Evolutionary conservation across 768 basidiomycete genomes (phyloP).

Genomic region (Asterophora parasitica): DNA sequence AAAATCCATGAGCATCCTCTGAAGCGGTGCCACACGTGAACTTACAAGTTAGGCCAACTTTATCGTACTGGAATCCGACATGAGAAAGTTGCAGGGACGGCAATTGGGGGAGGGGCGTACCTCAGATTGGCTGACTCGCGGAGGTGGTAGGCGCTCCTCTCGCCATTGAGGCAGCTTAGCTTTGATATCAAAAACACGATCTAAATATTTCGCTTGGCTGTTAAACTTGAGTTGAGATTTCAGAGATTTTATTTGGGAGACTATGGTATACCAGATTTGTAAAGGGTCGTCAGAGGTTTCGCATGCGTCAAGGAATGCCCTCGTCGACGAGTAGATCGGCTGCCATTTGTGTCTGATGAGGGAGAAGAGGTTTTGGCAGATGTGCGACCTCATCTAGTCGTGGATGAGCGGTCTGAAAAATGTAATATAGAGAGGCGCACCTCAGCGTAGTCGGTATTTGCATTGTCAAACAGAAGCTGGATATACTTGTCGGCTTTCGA

Average conservation of each 20-base stretch:
- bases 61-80: constrained; percentile 60
- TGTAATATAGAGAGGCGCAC: constrained; percentile 31
- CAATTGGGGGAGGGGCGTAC: constrained; percentile 26
- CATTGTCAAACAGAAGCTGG: constrained; percentile 66
- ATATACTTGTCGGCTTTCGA: constrained; percentile 65
- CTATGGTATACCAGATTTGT: constrained; percentile 43
- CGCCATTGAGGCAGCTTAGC: constrained; percentile 63
- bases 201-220: constrained; percentile 53
- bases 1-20: constrained; percentile 15
- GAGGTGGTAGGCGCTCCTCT: constrained; percentile 75
- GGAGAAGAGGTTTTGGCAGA: constrained; percentile 60
- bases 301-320: constrained; percentile 55
- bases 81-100: constrained; percentile 8
- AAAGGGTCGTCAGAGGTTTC: constrained; percentile 50
- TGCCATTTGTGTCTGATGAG: constrained; percentile 62
- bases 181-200: constrained; percentile 52
- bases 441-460: constrained; percentile 82
- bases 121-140: constrained; percentile 79
- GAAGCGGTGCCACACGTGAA: constrained; percentile 9
- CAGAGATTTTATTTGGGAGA: background rate
- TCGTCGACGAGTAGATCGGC: constrained; percentile 56
- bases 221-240: constrained; percentile 5
- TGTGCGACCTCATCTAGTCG: constrained; percentile 58
- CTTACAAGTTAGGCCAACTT: constrained; percentile 80
- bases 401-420: constrained; percentile 2